Evolutionary conservation across 371 early-diverging fungal genomes (phyloP).

Genomic region (Umbelopsis sp.): DNA sequence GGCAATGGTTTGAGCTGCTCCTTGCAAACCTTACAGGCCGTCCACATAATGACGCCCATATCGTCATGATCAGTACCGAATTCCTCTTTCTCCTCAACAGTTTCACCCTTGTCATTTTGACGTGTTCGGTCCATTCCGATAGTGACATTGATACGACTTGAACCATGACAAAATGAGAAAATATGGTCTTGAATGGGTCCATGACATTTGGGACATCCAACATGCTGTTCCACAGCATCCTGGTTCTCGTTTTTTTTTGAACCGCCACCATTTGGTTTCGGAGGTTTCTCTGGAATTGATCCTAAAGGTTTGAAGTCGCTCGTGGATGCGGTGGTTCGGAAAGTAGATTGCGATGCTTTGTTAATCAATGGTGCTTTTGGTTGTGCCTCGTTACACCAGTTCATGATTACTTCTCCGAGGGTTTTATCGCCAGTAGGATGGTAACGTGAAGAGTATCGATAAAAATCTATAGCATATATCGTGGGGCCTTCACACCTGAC

Average conservation of each 20-base stretch:
- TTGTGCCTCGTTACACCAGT: constrained; percentile 46
- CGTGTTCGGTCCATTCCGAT: constrained; percentile 29
- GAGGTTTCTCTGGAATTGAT: neutral
- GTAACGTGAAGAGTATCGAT: constrained; percentile 35
- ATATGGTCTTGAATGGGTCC: constrained; percentile 55
- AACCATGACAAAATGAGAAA: constrained; percentile 60
- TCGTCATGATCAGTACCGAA: neutral
- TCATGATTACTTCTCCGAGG: constrained; percentile 56
- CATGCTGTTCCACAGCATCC: neutral
- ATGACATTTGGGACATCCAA: constrained; percentile 39
- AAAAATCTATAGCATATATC: constrained; percentile 58
- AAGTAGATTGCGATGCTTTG: neutral
- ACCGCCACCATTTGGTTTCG: neutral
- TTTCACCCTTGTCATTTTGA: constrained; percentile 18
- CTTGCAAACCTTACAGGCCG: constrained; percentile 51
- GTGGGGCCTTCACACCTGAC: constrained; percentile 61
- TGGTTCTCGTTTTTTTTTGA: constrained; percentile 6
- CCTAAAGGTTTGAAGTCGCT: neutral
- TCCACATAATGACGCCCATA: constrained; percentile 48
- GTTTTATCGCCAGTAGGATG: constrained; percentile 49
- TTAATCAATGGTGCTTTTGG: constrained; percentile 31
- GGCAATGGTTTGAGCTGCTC: constrained; percentile 33
- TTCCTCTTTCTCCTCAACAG: constrained; percentile 19
- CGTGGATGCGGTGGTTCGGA: neutral
- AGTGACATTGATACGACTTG: constrained; percentile 49